phyloP scores from a whole-genome alignment of 2,329 filamentous ascomycete genomes.

The Seiridium unicorne region DNA sequence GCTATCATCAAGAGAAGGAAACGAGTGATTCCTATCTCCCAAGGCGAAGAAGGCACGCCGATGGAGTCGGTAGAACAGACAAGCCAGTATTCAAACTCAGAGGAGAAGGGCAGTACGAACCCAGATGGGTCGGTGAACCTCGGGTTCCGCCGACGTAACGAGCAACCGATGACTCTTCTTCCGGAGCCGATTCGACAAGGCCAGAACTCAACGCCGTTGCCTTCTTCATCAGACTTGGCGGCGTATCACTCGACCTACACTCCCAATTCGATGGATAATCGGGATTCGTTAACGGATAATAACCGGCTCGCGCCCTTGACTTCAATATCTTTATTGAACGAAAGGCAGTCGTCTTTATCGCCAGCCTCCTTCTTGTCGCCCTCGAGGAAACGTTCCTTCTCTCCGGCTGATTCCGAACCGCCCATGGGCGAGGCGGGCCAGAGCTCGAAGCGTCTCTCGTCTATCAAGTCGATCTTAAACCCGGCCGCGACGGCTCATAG shows the following conservation, averaged over 20 bases:
- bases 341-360: slow-evolving; percentile 57
- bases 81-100: slow-evolving; percentile 30
- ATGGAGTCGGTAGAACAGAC: slow-evolving; percentile 49
- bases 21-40: slow-evolving; percentile 80
- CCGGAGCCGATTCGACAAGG: slow-evolving; percentile 44
- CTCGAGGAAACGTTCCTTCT: slow-evolving; percentile 67
- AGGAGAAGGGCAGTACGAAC: slow-evolving; percentile 56
- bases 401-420: slow-evolving; percentile 54
- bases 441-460: slow-evolving; percentile 63
- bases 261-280: slow-evolving; percentile 35
- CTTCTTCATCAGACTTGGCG: slow-evolving; percentile 41
- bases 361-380: slow-evolving; percentile 60
- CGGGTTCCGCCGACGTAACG: slow-evolving; percentile 50
- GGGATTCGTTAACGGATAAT: slow-evolving; percentile 49
- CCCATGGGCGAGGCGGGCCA: slow-evolving; percentile 35
- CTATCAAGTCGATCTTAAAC: slow-evolving; percentile 75
- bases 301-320: slow-evolving; percentile 58
- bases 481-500: slow-evolving; percentile 34
- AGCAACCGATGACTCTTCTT: slow-evolving; percentile 44
- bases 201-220: slow-evolving; percentile 42
- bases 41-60: slow-evolving; percentile 42
- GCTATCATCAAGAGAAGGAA: slow-evolving; percentile 94
- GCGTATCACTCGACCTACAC: slow-evolving; percentile 49
- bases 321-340: slow-evolving; percentile 41
- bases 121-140: slow-evolving; percentile 65